Evolutionary conservation across 164 flowering plant genomes (phyloP), one percentile per base, ranked within the genome.

Genomic region (Echeveria elegans): DNA sequence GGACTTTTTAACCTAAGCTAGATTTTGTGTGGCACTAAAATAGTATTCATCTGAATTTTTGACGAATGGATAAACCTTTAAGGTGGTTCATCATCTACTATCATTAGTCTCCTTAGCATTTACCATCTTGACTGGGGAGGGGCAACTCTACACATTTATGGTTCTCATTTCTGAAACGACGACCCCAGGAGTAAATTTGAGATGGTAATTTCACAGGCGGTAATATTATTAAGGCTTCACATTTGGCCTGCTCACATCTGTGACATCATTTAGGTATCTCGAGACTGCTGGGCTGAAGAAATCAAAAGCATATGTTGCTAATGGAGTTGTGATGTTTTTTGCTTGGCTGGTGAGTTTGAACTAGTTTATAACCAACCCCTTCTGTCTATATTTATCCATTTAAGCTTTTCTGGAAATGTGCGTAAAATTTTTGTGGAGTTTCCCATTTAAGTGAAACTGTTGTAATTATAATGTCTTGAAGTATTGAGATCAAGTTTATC

Each of bases 151-250:
- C 65, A 87, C 96, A 5, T 89, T 72, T 71, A 88, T 95, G 99
- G 84, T 88, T 68, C 90, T 95, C 65, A 87, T 95, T 68, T 95
- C 99, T 30, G 99, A 95, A 80, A 74, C 79, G 36, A 95, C 99
- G 2, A 95, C 99, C 15, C 96, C 97, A 7, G 92, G 79, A 63
- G 81, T 95, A 71, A 91, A 95, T 72, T 70, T 95, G 82, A 80
- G 99, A 86, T 95, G 99, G 99, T 95, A 80, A 69, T 68, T 74
- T 23, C 60, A 24, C 30, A 8, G 24, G 23, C 21, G 6, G 29
- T 53, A 26, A 9, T 0, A 21, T 53, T 24, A 53, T 12, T 8
- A n/a, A 23, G 60, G 14, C 26, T 53, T 23, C 14, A 26, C 16
- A 7, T 53, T 7, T 11, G 29, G 18, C 16, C 60, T 23, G 16